Conservation (phyloP, 345 rosid species). For the Salix brachista region DNA sequence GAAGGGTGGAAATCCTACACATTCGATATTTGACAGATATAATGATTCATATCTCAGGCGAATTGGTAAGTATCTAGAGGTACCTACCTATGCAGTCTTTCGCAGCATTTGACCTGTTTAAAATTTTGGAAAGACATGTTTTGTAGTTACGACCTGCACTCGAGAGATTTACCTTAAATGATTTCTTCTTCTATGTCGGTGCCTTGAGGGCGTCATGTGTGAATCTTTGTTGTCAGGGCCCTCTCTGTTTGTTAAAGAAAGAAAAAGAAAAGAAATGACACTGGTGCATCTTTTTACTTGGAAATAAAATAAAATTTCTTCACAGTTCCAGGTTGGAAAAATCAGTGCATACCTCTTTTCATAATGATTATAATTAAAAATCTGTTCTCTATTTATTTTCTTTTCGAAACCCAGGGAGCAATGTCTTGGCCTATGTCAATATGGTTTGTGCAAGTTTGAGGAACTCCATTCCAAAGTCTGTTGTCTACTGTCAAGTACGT, state of each 20-base stretch:
- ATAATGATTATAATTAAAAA: too few species aligned
- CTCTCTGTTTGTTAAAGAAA: too few species aligned
- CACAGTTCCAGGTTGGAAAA: too few species aligned
- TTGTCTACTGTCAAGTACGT: conserved; percentile 91
- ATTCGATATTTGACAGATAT: conserved; percentile 82
- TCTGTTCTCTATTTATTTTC: not conserved
- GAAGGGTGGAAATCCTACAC: conserved; percentile 95
- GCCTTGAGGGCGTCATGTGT: too few species aligned
- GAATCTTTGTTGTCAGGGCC: too few species aligned
- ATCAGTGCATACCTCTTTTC: too few species aligned
- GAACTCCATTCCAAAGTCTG: conserved; percentile 83
- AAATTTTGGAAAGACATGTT: not conserved
- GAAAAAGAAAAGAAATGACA: too few species aligned
- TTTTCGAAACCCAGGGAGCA: conserved; percentile 45
- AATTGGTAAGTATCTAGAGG: conserved; percentile 45
- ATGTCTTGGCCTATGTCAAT: conserved; percentile 69
- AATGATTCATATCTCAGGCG: conserved; percentile 81
- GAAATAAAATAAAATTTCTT: too few species aligned
- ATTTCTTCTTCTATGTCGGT: too few species aligned
- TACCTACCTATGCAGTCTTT: not conserved
- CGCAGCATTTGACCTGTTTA: not conserved
- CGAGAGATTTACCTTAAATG: not conserved
- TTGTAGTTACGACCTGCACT: not conserved
- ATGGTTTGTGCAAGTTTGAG: conserved; percentile 80
- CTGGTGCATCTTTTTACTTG: too few species aligned